Conservation (phyloP, 768 basidiomycete species). For the Cubamyces lactineus region DNA sequence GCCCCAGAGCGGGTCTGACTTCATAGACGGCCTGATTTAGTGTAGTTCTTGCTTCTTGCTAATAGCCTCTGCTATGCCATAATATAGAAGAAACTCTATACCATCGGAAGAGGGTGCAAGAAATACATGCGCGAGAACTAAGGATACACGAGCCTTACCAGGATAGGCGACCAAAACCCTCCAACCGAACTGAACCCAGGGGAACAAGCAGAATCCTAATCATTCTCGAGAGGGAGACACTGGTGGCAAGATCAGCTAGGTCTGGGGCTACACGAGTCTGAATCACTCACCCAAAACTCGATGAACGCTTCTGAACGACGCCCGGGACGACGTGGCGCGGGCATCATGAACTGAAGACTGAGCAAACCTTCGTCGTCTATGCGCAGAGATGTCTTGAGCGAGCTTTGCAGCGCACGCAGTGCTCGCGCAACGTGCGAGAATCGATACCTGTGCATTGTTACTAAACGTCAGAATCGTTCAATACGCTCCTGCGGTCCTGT, state of each 20-base stretch:
- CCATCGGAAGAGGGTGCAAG: conserved; percentile 49
- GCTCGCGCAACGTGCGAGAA: conserved; percentile 77
- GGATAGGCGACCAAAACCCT: neutral
- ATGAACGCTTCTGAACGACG: conserved; percentile 65
- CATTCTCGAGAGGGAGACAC: conserved; percentile 35
- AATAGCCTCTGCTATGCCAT: conserved; percentile 5
- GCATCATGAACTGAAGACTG: conserved; percentile 90
- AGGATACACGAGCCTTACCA: conserved; percentile 9
- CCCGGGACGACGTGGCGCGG: conserved; percentile 43
- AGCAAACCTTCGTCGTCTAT: conserved; percentile 84
- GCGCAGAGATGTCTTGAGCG: conserved; percentile 86
- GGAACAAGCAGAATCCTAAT: neutral
- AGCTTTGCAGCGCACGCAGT: conserved; percentile 75
- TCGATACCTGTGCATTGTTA: conserved; percentile 64
- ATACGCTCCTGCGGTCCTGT: neutral
- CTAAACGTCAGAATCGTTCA: neutral
- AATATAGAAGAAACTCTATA: neutral
- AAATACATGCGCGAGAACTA: conserved; percentile 10
- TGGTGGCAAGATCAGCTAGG: conserved; percentile 2
- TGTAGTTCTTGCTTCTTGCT: conserved; percentile 9
- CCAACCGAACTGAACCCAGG: neutral
- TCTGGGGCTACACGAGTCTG: too few relatives aligned
- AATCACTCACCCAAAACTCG: conserved; percentile 81
- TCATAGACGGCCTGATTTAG: conserved; percentile 29
- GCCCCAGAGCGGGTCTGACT: conserved; percentile 26